Evolutionary conservation across 2,329 filamentous ascomycete genomes (phyloP).

Genomic region (Fusarium pseudograminearum): DNA sequence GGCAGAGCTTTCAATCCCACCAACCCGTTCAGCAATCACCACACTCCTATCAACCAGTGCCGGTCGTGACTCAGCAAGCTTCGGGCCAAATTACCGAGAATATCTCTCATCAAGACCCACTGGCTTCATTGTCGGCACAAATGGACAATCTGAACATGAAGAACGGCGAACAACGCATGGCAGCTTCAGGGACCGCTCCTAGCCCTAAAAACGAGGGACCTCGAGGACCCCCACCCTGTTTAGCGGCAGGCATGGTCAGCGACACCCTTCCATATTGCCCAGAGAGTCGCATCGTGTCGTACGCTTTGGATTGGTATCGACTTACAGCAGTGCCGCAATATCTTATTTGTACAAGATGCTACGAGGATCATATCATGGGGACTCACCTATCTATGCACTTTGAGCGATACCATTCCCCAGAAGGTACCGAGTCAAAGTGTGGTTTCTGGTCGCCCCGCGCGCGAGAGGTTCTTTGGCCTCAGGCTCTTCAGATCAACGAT

Average conservation of each 20-base stretch:
- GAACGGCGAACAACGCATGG: background rate
- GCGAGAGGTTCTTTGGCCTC: constrained; percentile 51
- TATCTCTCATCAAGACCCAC: constrained; percentile 3
- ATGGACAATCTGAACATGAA: constrained; percentile 36
- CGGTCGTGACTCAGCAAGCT: rapidly evolving
- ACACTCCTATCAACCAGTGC: background rate
- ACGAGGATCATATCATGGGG: constrained; percentile 52
- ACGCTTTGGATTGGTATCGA: constrained; percentile 51
- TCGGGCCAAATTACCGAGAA: background rate
- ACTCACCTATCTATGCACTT: constrained; percentile 51
- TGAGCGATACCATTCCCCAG: constrained; percentile 41
- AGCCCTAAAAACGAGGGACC: background rate
- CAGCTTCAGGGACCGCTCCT: background rate
- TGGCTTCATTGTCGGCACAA: constrained; percentile 27
- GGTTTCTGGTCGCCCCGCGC: constrained; percentile 51
- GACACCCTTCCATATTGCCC: constrained; percentile 49
- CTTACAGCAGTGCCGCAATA: constrained; percentile 48
- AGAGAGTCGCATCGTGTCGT: constrained; percentile 45
- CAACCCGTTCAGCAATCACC: background rate
- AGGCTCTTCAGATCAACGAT: constrained; percentile 46
- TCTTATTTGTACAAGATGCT: constrained; percentile 57
- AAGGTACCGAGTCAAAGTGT: constrained; percentile 49
- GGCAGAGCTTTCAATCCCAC: constrained; percentile 1
- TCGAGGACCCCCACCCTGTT: constrained; percentile 26
- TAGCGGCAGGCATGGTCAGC: constrained; percentile 40